Base-by-base conservation (phyloP, 106 monocot species). In the Platanthera zijinensis region DNA sequence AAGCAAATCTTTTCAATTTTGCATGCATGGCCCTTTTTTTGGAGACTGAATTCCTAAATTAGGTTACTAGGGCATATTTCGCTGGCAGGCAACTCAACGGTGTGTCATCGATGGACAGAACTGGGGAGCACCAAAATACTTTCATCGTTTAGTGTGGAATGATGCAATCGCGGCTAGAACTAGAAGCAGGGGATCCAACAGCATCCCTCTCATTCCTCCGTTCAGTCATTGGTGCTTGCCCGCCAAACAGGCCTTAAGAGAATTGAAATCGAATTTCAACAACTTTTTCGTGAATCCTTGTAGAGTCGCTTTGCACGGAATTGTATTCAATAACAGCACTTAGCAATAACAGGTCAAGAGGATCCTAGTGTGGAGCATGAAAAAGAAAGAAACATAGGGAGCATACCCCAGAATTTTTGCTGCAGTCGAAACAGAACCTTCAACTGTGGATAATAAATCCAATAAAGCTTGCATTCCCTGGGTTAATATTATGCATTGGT, bases 391-490 rank as follows among this genome's bases (percentile, higher is more conserved):
- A 74, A 22, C 19, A 78, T 47, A 30, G 50, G 13, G 62, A 76
- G 62, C 50, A 14, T 85, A 94, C 99, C 99, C 99, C 66, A 99
- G 84, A 74, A 73, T 59, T 82, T 92, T 94, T 77, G 99, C 94
- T 56, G 92, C 92, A n/a, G 92, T 92, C 70, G 94, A 91, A 51
- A 99, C 86, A 25, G 99, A 94, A 21, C 94, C 94, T 52, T 92
- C 88, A 85, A 99, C 90, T 72, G 92, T 83, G 83, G 59, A 92
- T 67, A 99, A 81, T 57, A 99, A 78, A 85, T 99, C 94, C 39
- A 99, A 71, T 25, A 99, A 84, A 82, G 94, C 94, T 77, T 94
- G 94, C 89, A 99, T 92, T 71, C 99, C 99, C 97, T 99, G 82
- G 50, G 74, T 52, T 66, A 70, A 48, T 10, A 57, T 6, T 47